Evolutionary conservation across 441 rosid genomes (phyloP).

Genomic region (Adansonia madagascariensis): DNA sequence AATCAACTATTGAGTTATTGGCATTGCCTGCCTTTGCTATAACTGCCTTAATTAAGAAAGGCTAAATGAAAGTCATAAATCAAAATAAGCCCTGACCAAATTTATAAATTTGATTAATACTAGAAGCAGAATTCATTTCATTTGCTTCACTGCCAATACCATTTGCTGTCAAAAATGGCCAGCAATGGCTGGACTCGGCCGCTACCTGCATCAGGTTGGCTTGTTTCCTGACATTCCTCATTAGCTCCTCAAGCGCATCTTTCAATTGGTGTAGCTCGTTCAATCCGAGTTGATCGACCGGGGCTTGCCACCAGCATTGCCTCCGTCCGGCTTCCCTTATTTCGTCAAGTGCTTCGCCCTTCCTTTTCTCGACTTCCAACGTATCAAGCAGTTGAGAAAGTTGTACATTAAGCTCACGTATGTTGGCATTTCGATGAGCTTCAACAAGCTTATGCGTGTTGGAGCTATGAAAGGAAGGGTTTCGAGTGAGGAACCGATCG

Average conservation of each 20-base stretch:
- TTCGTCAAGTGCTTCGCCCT: constrained; percentile 39
- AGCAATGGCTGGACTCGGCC: constrained; percentile 25
- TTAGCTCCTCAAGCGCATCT: constrained; percentile 34
- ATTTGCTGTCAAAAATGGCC: constrained; percentile 23
- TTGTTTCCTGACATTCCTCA: constrained; percentile 41
- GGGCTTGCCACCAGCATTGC: constrained; percentile 54
- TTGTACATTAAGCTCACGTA: constrained; percentile 40
- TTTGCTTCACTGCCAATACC: background rate
- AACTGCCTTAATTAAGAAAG: background rate
- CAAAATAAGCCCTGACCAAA: background rate
- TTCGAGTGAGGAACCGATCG: constrained; percentile 35
- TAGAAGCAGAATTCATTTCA: background rate
- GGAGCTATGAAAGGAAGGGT: constrained; percentile 5
- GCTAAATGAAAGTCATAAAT: background rate
- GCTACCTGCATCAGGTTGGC: constrained; percentile 33
- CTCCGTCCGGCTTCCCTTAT: constrained; percentile 28
- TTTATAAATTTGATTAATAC: background rate
- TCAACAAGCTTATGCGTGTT: constrained; percentile 25
- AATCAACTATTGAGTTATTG: background rate
- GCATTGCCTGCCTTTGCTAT: background rate
- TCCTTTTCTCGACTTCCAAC: constrained; percentile 46
- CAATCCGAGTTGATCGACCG: constrained; percentile 40
- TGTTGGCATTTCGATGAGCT: constrained; percentile 44
- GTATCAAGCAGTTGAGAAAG: constrained; percentile 34
- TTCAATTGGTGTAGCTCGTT: constrained; percentile 42